A percentile compares a stretch with the other conserved stretches of the same genome.
These are phyloP conservation scores for Yamadazyma membranifaciens DNA, from an alignment of 1,139 yeast species.

Conservation along the genomic window DNA sequence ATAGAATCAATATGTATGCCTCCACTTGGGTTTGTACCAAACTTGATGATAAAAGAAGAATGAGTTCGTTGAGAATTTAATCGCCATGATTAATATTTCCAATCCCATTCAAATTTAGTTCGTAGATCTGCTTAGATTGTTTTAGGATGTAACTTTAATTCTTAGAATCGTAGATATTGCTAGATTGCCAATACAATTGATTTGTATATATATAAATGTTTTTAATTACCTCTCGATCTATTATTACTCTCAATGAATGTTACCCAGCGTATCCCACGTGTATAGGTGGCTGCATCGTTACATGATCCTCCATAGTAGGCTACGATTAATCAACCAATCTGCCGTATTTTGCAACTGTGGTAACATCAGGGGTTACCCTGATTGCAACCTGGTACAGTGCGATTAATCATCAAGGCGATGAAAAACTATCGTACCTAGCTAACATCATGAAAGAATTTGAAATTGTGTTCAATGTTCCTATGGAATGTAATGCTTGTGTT, in stretches of 20 bases:
- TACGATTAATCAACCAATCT: no score
- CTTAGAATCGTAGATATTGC: not conserved
- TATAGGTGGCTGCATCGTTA: no score
- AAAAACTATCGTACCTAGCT: no score
- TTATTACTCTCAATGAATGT: not conserved
- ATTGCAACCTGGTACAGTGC: not conserved
- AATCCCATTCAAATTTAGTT: not conserved
- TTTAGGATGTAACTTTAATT: not conserved
- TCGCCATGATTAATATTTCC: no score
- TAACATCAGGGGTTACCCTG: no score
- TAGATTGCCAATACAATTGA: conserved; percentile 6
- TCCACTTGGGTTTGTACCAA: conserved; percentile 84
- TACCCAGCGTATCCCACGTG: no score
- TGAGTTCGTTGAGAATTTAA: conserved; percentile 40
- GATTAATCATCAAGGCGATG: not conserved
- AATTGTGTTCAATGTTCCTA: conserved; percentile 75
- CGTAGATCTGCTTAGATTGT: not conserved
- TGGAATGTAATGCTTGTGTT: conserved; percentile 73
- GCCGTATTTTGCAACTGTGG: no score
- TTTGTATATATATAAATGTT: conserved; percentile 4
- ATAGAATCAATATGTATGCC: conserved; percentile 83
- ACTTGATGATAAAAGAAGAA: conserved; percentile 29
- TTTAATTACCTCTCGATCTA: not conserved
- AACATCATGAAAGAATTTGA: conserved; percentile 30
- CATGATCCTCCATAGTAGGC: no score